A percentile compares a stretch with the other conserved stretches of the same genome.
Conservation (phyloP, 805 yeast genomes). For the Brettanomyces anomalus region DNA sequence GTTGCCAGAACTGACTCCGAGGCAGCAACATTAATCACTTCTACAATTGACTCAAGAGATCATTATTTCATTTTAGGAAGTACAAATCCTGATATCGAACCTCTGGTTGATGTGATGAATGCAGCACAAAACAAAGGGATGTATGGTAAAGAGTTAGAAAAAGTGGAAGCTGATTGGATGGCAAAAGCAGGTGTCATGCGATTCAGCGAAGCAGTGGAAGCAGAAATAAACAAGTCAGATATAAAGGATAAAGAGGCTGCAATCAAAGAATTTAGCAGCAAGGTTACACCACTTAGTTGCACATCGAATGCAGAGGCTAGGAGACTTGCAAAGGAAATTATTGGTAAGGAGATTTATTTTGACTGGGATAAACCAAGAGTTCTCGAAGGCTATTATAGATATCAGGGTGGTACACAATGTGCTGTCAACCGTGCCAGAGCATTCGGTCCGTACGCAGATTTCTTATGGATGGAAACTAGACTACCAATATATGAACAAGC, state of each 20-base stretch:
- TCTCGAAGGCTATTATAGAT: conserved; percentile 94
- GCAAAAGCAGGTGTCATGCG: conserved; percentile 74
- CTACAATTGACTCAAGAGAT: conserved; percentile 90
- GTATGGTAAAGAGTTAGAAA: conserved; percentile 60
- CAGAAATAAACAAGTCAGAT: conserved; percentile 55
- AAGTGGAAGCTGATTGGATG: conserved; percentile 77
- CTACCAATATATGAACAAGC: conserved; percentile 92
- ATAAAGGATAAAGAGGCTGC: conserved; percentile 53
- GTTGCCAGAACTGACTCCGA: conserved; percentile 97
- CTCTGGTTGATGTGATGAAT: conserved; percentile 68
- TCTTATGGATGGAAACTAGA: conserved; percentile 98
- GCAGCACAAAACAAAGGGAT: conserved; percentile 73
- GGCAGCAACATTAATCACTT: conserved; percentile 91
- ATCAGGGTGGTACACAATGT: conserved; percentile 94
- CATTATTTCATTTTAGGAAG: conserved; percentile 88
- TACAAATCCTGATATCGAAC: conserved; percentile 73
- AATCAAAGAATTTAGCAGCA: conserved; percentile 53
- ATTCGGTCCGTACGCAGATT: conserved; percentile 88
- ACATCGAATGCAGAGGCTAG: conserved; percentile 76
- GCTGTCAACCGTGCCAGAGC: conserved; percentile 96
- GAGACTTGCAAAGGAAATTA: conserved; percentile 59
- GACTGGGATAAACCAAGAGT: conserved; percentile 95
- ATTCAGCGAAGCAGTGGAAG: conserved; percentile 87
- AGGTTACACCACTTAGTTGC: conserved; percentile 67
- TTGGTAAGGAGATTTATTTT: conserved; percentile 79